phyloP scores from a whole-genome alignment of 108 stramenopile species.

The Seminavis robusta region DNA sequence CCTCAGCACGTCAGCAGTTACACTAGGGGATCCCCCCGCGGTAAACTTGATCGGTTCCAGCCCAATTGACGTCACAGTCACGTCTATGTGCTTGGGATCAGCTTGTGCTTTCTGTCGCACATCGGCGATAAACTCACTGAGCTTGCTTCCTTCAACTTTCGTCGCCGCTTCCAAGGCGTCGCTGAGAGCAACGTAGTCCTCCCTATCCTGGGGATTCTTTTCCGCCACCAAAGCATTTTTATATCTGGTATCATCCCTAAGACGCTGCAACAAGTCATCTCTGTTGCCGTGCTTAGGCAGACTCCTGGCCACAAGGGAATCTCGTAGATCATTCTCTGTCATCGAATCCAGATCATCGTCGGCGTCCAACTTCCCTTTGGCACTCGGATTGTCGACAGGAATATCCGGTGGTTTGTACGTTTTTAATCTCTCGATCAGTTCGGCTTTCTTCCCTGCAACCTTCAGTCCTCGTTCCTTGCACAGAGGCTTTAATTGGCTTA shows the following conservation, averaged over 20 bases:
- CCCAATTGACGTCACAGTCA: slow-evolving; percentile 76
- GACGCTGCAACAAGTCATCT: slow-evolving; percentile 40
- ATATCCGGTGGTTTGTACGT: too few relatives aligned
- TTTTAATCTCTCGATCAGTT: slow-evolving; percentile 63
- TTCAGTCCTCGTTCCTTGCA: slow-evolving; percentile 87
- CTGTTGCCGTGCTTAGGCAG: slow-evolving; percentile 43
- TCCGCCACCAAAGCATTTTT: slow-evolving; percentile 38
- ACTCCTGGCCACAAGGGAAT: slow-evolving; percentile 46
- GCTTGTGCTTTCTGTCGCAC: slow-evolving; percentile 48
- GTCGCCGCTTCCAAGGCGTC: slow-evolving; percentile 50
- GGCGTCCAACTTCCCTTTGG: not conserved
- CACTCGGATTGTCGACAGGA: too few relatives aligned
- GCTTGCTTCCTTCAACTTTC: slow-evolving; percentile 32
- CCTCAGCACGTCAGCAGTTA: slow-evolving; percentile 82
- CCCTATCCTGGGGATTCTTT: slow-evolving; percentile 13
- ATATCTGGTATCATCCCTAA: slow-evolving; percentile 50
- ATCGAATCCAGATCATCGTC: slow-evolving; percentile 71
- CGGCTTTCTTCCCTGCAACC: slow-evolving; percentile 79
- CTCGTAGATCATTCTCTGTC: slow-evolving; percentile 68
- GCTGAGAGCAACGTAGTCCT: slow-evolving; percentile 48
- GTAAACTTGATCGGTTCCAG: slow-evolving; percentile 87
- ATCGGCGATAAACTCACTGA: slow-evolving; percentile 48
- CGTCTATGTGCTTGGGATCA: slow-evolving; percentile 76
- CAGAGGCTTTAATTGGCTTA: slow-evolving; percentile 79
- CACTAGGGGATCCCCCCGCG: slow-evolving; percentile 81